Conservation (phyloP, 495 filamentous ascomycete species). For the Massariosphaeria phaeospora region DNA sequence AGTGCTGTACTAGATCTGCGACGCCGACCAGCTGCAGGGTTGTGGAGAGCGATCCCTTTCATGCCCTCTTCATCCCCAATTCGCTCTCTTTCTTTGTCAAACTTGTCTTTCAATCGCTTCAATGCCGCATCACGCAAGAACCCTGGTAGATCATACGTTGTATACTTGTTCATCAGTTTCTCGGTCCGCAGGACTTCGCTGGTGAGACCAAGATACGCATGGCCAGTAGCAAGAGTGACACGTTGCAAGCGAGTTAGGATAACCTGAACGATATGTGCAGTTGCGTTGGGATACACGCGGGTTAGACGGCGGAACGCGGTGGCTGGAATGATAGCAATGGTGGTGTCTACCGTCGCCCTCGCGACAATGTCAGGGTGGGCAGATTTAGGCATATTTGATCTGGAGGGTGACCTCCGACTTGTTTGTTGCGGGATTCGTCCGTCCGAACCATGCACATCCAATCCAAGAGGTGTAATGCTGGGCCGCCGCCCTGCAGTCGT, state of each 20-base stretch:
- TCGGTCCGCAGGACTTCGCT: conserved; percentile 89
- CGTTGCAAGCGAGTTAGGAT: conserved; percentile 90
- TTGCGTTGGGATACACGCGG: conserved; percentile 91
- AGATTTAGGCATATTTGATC: conserved; percentile 58
- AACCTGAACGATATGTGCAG: conserved; percentile 94
- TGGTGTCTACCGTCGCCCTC: conserved; percentile 93
- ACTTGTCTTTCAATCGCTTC: conserved; percentile 88
- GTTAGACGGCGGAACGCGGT: conserved; percentile 91
- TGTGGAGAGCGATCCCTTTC: conserved; percentile 95
- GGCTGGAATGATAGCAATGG: conserved; percentile 95
- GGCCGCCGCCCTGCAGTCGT: conserved; percentile 37
- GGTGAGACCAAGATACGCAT: conserved; percentile 87
- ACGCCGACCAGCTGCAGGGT: conserved; percentile 61
- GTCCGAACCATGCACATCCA: conserved; percentile 46
- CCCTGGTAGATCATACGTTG: conserved; percentile 85
- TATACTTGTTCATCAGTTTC: conserved; percentile 85
- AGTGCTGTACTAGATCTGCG: conserved; percentile 62
- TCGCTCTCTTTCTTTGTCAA: conserved; percentile 73
- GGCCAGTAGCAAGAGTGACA: conserved; percentile 88
- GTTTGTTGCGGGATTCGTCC: conserved; percentile 1
- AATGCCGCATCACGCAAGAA: conserved; percentile 80
- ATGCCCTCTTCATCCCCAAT: conserved; percentile 75
- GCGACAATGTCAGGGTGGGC: conserved; percentile 96
- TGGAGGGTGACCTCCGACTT: conserved; percentile 16
- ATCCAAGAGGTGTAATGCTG: conserved; percentile 66